These are phyloP conservation scores for Rhizopogon salebrosus DNA, from an alignment of 768 basidiomycete genomes.

Conservation along the genomic window DNA sequence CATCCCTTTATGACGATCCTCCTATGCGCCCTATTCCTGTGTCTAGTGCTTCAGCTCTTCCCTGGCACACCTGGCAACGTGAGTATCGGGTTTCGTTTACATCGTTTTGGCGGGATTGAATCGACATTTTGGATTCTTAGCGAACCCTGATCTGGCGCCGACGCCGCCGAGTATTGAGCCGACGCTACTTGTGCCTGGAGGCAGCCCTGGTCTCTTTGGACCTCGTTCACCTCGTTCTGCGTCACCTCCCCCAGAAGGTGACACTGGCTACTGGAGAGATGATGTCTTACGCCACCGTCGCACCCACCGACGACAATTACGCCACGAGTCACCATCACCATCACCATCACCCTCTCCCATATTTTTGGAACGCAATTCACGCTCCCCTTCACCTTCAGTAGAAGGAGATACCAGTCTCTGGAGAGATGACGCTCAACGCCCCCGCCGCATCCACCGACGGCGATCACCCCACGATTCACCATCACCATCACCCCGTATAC, in stretches of 20 bases:
- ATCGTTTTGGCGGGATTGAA: not conserved
- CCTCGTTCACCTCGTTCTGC: conserved; percentile 63
- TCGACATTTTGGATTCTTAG: conserved; percentile 31
- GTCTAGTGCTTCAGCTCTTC: too few species aligned
- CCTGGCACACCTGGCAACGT: conserved; percentile 76
- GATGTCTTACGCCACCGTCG: too few species aligned
- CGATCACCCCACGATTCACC: too few species aligned
- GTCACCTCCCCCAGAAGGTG: too few species aligned
- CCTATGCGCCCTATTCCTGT: too few species aligned
- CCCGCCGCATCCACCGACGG: not conserved
- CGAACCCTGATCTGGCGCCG: conserved; percentile 50
- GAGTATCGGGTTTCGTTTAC: conserved; percentile 24
- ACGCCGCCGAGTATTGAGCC: conserved; percentile 60
- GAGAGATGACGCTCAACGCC: not conserved
- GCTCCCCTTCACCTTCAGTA: not conserved
- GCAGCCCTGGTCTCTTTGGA: conserved; percentile 71
- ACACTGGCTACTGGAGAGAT: too few species aligned
- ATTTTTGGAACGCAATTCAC: not conserved
- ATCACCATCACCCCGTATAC: too few species aligned
- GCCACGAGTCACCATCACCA: too few species aligned
- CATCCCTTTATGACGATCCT: too few species aligned
- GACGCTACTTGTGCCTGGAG: conserved; percentile 57
- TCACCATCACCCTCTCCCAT: too few species aligned
- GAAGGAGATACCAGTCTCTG: not conserved
- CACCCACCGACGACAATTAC: too few species aligned